Evolutionary conservation across 345 rosid genomes (phyloP).

Genomic region (Mangifera indica): DNA sequence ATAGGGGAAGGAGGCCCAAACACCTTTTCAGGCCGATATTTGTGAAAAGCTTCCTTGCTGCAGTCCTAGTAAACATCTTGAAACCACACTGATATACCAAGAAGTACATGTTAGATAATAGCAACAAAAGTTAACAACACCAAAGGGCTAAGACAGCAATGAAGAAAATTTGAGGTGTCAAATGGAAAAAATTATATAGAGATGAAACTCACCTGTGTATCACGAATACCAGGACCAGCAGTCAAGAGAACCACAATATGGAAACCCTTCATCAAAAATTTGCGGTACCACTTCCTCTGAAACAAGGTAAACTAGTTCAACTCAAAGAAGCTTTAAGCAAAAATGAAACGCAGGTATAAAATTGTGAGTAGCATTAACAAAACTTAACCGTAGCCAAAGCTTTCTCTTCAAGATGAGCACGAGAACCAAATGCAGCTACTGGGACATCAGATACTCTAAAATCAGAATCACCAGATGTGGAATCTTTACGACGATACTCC

Average conservation of each 20-base stretch:
- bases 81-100: constrained; percentile 80
- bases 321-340: constrained; percentile 13
- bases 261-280: constrained; percentile 95
- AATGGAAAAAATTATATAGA: not conserved
- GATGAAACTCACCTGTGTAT: constrained; percentile 68
- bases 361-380: not conserved
- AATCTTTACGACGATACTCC: constrained; percentile 48
- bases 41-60: constrained; percentile 90
- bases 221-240: constrained; percentile 96
- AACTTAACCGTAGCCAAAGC: constrained; percentile 89
- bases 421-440: constrained; percentile 88
- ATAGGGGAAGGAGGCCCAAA: not conserved
- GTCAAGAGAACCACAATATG: constrained; percentile 83
- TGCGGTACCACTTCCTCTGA: constrained; percentile 99
- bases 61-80: constrained; percentile 98
- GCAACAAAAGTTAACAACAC: not conserved
- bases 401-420: constrained; percentile 97
- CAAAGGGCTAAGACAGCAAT: not conserved
- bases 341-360: not conserved
- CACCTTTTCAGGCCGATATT: constrained; percentile 87
- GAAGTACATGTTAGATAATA: constrained; percentile 15
- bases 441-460: constrained; percentile 67
- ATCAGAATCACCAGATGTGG: constrained; percentile 34
- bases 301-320: constrained; percentile 30
- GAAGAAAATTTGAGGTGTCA: not conserved